phyloP scores from a whole-genome alignment of 2,329 filamentous ascomycete genomes.

The Trichoderma oligosporum region DNA sequence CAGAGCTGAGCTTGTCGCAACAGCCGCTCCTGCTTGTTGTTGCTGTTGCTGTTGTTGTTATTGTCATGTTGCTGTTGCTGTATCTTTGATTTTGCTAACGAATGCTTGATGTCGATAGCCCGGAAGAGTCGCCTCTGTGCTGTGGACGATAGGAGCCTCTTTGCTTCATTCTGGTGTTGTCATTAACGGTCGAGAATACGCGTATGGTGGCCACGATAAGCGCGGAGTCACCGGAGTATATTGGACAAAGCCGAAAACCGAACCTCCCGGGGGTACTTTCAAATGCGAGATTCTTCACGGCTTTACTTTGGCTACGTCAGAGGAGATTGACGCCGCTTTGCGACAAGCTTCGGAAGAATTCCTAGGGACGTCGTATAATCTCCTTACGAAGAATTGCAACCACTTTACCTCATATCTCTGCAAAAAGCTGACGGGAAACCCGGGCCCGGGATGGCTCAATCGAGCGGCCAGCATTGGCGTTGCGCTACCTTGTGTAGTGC shows the following conservation, averaged over 20 bases:
- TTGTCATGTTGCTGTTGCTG: too few relatives aligned
- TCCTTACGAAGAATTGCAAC: conserved; percentile 82
- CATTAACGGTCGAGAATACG: conserved; percentile 76
- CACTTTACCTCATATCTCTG: conserved; percentile 80
- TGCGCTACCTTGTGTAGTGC: conserved; percentile 76
- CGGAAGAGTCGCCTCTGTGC: conserved; percentile 66
- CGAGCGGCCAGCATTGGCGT: conserved; percentile 79
- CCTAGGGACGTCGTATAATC: conserved; percentile 71
- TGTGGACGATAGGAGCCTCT: conserved; percentile 74
- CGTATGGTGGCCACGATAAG: conserved; percentile 76
- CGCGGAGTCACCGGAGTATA: conserved; percentile 73
- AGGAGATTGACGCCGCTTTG: conserved; percentile 69
- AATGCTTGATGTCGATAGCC: conserved; percentile 46
- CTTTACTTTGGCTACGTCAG: conserved; percentile 65
- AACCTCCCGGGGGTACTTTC: conserved; percentile 76
- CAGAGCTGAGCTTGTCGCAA: background rate
- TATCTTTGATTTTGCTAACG: conserved; percentile 3
- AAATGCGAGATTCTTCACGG: conserved; percentile 72
- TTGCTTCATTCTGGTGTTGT: conserved; percentile 81
- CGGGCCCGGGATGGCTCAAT: conserved; percentile 74
- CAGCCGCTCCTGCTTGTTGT: background rate
- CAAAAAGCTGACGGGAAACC: conserved; percentile 64
- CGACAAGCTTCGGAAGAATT: conserved; percentile 67
- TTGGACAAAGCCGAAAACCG: conserved; percentile 68
- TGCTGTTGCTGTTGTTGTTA: too few relatives aligned